Evolutionary conservation across 768 basidiomycete species (phyloP), one percentile per base, ranked within the genome.

Genomic region (Macrolepiota albuminosa): DNA sequence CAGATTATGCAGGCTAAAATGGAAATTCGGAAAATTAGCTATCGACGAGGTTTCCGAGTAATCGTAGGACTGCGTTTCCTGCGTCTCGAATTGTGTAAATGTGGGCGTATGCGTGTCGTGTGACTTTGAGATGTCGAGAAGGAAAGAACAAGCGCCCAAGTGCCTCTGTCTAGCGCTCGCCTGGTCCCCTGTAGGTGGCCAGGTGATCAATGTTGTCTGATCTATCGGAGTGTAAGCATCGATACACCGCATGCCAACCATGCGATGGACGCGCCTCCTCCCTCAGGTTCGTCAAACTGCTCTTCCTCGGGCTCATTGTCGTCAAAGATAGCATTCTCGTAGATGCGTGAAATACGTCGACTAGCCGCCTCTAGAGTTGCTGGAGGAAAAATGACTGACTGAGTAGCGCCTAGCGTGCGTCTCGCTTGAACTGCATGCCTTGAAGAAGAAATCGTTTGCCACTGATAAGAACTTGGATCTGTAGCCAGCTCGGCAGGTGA

Each of bases 31-130:
- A 65, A 93, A 92, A 10, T 78, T 80, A 9, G 79, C 83, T 62
- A 93, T 88, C 18, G 89, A 91, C 0, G 87, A 87, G 0, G 83
- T 78, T 63, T 87, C 82, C 6, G 88, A 88, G 67, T 84, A 84
- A 61, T 78, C 72, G 63, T 76, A 75, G 1, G 85, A 85, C 43
- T 75, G 74, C 0, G 76, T 77, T 43, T 78, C 79, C 66, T 84
- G 80, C 2, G 78, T 80, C 57, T 72, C 73, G 24, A 58, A 43
- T 47, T 66, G 72, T 1, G 69, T 69, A 18, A 39, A 26, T 26
- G 51, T 26, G 16, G 39, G 47, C 8, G 51, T 61, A 26, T 48
- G 24, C 21, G 39, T 45, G 3, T 47, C 53, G 40, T 61, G 70
- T 24, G 69, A 68, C 48, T 66, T 61, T 57, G 66, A 65, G 9